Evolutionary conservation across 2,329 filamentous ascomycete species (phyloP).

Genomic region (Trichophaea hybrida): DNA sequence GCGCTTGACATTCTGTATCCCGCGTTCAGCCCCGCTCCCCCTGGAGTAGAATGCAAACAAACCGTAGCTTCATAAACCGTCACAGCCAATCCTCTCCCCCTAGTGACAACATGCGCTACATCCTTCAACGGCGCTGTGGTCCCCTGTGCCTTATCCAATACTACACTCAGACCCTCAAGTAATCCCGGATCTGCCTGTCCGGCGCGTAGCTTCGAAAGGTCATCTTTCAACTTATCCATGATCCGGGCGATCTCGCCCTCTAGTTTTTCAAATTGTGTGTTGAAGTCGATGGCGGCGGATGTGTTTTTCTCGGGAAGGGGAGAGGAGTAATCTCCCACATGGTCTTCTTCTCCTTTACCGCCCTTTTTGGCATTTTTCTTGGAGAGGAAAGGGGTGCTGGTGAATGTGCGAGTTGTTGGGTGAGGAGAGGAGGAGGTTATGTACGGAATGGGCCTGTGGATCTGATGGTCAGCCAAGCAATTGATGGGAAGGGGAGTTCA

Average conservation of each 20-base stretch:
- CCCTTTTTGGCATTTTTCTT: not conserved
- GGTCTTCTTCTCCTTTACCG: not conserved
- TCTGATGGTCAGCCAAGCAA: not conserved
- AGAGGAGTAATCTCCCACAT: not conserved
- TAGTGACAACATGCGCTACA: conserved; percentile 52
- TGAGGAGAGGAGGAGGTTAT: not conserved
- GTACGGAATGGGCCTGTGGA: not conserved
- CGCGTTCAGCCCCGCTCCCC: conserved; percentile 33
- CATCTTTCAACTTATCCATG: conserved; percentile 44
- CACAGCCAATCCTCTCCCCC: conserved; percentile 45
- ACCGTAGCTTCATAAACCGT: conserved; percentile 51
- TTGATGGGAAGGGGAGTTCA: not conserved
- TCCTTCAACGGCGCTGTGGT: conserved; percentile 44
- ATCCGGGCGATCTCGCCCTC: conserved; percentile 42
- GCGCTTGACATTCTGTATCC: conserved; percentile 40
- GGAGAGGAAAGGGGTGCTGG: not conserved
- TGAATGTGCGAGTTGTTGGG: not conserved
- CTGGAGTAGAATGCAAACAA: conserved; percentile 35
- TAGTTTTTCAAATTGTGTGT: conserved; percentile 40
- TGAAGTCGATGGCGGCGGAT: conserved; percentile 10
- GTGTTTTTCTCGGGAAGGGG: too few relatives aligned
- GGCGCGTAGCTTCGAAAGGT: conserved; percentile 46
- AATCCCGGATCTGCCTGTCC: conserved; percentile 48
- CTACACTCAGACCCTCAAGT: conserved; percentile 47
- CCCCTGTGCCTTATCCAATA: conserved; percentile 40